A percentile compares a stretch with the other conserved stretches of the same genome.
Evolutionary conservation across 1,284 basidiomycete species (phyloP).

Genomic region (Ganoderma lucidum): DNA sequence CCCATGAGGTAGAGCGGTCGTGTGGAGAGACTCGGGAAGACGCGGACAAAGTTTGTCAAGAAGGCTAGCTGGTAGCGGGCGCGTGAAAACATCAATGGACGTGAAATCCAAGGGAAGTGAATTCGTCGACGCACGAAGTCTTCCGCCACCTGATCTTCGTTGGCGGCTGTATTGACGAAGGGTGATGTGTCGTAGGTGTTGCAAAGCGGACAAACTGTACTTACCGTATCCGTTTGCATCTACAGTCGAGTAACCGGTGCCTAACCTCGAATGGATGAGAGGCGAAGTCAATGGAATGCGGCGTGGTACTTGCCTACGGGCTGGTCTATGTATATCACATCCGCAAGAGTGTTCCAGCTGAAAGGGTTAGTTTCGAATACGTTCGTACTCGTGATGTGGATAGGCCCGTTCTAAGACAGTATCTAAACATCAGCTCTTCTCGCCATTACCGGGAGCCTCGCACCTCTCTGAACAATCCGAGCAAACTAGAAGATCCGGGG

Average conservation of each 20-base stretch:
- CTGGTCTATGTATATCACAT: slow-evolving; percentile 77
- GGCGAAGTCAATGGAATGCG: background rate
- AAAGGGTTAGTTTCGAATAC: slow-evolving; percentile 54
- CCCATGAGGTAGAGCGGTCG: slow-evolving; percentile 41
- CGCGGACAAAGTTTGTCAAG: slow-evolving; percentile 37
- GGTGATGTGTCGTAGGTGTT: too few relatives aligned
- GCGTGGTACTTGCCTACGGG: slow-evolving; percentile 51
- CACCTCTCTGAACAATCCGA: slow-evolving; percentile 72
- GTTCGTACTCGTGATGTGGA: slow-evolving; percentile 62
- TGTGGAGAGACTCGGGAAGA: slow-evolving; percentile 39
- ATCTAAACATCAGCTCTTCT: background rate
- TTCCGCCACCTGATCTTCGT: slow-evolving; percentile 70
- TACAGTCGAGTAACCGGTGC: slow-evolving; percentile 72
- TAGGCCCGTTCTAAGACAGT: slow-evolving; percentile 67
- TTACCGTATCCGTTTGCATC: slow-evolving; percentile 49
- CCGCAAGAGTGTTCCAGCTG: slow-evolving; percentile 67
- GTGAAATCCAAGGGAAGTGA: background rate
- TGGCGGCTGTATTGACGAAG: slow-evolving; percentile 51
- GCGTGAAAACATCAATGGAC: background rate
- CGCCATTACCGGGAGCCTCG: slow-evolving; percentile 16
- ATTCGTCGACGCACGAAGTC: slow-evolving; percentile 63
- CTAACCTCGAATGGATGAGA: slow-evolving; percentile 41
- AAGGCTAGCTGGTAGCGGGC: slow-evolving; percentile 31
- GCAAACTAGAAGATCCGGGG: slow-evolving; percentile 75
- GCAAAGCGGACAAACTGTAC: slow-evolving; percentile 3